phyloP scores from a whole-genome alignment of 805 yeast species.

The Cephaloascus albidus region DNA sequence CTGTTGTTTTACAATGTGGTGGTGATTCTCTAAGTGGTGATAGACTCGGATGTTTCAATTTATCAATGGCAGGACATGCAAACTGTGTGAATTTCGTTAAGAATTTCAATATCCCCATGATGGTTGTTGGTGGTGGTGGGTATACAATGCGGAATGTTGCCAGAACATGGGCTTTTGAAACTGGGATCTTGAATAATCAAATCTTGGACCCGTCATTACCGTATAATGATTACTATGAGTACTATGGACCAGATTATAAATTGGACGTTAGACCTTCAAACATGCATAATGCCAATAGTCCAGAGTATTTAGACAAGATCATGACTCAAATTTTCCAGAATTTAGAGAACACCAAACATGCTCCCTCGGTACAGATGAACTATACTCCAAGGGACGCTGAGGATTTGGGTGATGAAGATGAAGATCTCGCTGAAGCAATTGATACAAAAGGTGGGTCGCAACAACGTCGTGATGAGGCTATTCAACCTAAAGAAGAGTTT shows the following conservation, averaged over 20 bases:
- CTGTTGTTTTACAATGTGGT: conserved; percentile 96
- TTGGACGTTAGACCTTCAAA: conserved; percentile 91
- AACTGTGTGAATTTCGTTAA: conserved; percentile 88
- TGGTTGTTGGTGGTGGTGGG: conserved; percentile 98
- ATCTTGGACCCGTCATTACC: conserved; percentile 73
- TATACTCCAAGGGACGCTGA: conserved; percentile 85
- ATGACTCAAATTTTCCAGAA: conserved; percentile 67
- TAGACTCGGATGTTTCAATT: conserved; percentile 89
- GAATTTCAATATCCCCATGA: conserved; percentile 77
- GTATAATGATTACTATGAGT: conserved; percentile 93
- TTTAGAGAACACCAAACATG: conserved; percentile 83
- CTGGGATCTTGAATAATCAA: conserved; percentile 78
- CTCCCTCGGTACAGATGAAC: conserved; percentile 95
- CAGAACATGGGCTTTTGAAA: conserved; percentile 89
- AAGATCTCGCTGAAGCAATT: conserved; percentile 67
- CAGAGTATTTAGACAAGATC: conserved; percentile 83
- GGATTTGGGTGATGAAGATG: conserved; percentile 79
- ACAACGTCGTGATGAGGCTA: conserved; percentile 66
- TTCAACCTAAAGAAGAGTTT: conserved; percentile 70
- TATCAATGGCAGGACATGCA: conserved; percentile 91
- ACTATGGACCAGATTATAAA: conserved; percentile 94
- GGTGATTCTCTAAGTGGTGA: conserved; percentile 97
- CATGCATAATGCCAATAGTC: conserved; percentile 93
- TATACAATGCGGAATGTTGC: conserved; percentile 97
- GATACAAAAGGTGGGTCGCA: conserved; percentile 91